Conservation (phyloP, 2,329 filamentous ascomycete species). For the Diaporthe nobilis region DNA sequence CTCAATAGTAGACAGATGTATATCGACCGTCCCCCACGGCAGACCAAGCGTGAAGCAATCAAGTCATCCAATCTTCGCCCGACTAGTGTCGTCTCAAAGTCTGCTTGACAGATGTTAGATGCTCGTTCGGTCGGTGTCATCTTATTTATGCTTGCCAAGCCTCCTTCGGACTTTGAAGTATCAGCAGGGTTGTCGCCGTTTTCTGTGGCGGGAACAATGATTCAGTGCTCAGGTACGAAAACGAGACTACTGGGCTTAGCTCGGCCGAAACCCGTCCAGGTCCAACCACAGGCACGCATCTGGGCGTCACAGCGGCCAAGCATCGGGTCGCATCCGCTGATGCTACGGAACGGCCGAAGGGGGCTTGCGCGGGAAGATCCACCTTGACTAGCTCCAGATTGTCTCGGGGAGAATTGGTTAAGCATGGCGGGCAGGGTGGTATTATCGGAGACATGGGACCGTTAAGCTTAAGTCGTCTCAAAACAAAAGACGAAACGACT, state of each 20-base stretch:
- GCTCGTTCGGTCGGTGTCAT: conserved; percentile 21
- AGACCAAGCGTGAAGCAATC: not conserved
- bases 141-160: conserved; percentile 28
- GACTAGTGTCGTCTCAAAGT: conserved; percentile 17
- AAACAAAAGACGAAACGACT: conserved; percentile 33
- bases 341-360: conserved; percentile 7
- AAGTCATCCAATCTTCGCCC: conserved; percentile 26
- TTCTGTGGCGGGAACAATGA: not conserved
- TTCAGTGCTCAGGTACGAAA: conserved; percentile 12
- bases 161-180: not conserved
- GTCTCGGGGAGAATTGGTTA: not conserved
- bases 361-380: conserved; percentile 9
- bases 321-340: not conserved
- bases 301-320: not conserved
- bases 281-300: not conserved
- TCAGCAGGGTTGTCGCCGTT: conserved; percentile 15
- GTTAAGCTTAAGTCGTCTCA: conserved; percentile 26
- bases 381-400: conserved; percentile 23
- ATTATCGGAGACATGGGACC: not conserved
- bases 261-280: conserved; percentile 10
- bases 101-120: conserved; percentile 23
- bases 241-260: conserved; percentile 1
- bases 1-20: not conserved
- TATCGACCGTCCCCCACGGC: not conserved
- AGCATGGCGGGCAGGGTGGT: not conserved